Evolutionary conservation across 1,139 yeast species (phyloP).

Genomic region (Pichia sp.): DNA sequence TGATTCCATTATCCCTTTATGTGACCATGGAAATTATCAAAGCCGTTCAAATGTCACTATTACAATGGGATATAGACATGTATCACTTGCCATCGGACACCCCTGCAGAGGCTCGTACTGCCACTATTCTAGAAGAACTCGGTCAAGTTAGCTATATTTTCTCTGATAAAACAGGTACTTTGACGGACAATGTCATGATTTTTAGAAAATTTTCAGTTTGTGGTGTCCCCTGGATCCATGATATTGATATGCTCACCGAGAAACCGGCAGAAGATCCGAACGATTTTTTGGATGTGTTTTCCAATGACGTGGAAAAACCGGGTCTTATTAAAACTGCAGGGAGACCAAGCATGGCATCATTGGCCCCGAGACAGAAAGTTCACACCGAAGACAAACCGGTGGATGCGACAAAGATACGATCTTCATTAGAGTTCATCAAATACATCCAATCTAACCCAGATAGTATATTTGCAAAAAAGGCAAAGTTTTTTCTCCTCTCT

Average conservation of each 20-base stretch:
- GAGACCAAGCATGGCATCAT: constrained; percentile 46
- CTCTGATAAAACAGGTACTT: constrained; percentile 95
- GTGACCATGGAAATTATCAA: constrained; percentile 96
- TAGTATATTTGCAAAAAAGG: constrained; percentile 61
- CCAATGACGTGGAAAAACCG: constrained; percentile 13
- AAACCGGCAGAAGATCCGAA: constrained; percentile 17
- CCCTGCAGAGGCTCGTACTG: constrained; percentile 92
- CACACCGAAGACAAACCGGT: constrained; percentile 15
- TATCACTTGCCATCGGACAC: constrained; percentile 78
- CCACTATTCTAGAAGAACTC: constrained; percentile 89
- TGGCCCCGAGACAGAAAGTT: constrained; percentile 18
- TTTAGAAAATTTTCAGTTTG: constrained; percentile 78
- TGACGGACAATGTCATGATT: constrained; percentile 86
- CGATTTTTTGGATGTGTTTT: constrained; percentile 9
- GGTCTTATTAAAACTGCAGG: constrained; percentile 35
- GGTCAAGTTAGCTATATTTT: constrained; percentile 95
- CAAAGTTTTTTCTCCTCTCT: constrained; percentile 70
- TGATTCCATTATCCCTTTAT: constrained; percentile 89
- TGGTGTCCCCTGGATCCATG: constrained; percentile 89
- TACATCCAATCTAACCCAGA: constrained; percentile 70
- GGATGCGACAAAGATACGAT: constrained; percentile 26
- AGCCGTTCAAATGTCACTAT: constrained; percentile 69
- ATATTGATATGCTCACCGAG: constrained; percentile 41
- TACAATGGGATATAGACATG: constrained; percentile 93
- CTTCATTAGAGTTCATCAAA: constrained; percentile 56